phyloP scores from a whole-genome alignment of 2,329 filamentous ascomycete species.

The Neophaeococcomyces aloes region DNA sequence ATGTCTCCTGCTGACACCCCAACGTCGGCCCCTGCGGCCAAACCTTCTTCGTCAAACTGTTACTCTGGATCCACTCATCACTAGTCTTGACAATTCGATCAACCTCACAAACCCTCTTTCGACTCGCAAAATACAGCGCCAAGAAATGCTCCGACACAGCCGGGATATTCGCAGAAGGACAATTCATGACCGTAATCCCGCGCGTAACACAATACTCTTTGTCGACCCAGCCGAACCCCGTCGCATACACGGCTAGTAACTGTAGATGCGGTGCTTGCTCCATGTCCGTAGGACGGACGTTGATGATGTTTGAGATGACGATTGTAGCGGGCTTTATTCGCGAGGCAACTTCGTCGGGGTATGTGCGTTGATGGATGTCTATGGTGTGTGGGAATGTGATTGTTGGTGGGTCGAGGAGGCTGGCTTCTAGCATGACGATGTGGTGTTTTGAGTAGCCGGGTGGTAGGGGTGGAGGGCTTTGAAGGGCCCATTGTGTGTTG shows the following conservation, averaged over 20 bases:
- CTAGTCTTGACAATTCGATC: constrained; percentile 26
- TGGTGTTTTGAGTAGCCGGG: constrained; percentile 30
- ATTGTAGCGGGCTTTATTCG: constrained; percentile 40
- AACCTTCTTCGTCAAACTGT: constrained; percentile 26
- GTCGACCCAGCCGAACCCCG: constrained; percentile 40
- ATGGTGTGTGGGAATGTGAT: constrained; percentile 37
- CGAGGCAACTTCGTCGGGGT: constrained; percentile 28
- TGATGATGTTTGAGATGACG: constrained; percentile 32
- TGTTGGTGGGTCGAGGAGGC: constrained; percentile 29
- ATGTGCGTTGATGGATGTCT: constrained; percentile 29
- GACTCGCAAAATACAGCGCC: constrained; percentile 39
- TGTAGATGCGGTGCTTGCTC: constrained; percentile 33
- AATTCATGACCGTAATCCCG: constrained; percentile 38
- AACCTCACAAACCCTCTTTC: constrained; percentile 32
- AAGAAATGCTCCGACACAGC: constrained; percentile 43
- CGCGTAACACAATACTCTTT: constrained; percentile 33
- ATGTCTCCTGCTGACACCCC: constrained; percentile 38
- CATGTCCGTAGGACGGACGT: constrained; percentile 33
- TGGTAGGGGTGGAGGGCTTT: constrained; percentile 16
- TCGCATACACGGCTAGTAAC: constrained; percentile 37
- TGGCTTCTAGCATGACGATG: constrained; percentile 39
- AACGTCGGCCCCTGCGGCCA: constrained; percentile 29
- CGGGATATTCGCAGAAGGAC: constrained; percentile 38
- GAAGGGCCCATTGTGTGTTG: constrained; percentile 6
- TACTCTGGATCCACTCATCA: constrained; percentile 32